phyloP scores from a whole-genome alignment of 768 basidiomycete species.

The Lactarius tabidus region DNA sequence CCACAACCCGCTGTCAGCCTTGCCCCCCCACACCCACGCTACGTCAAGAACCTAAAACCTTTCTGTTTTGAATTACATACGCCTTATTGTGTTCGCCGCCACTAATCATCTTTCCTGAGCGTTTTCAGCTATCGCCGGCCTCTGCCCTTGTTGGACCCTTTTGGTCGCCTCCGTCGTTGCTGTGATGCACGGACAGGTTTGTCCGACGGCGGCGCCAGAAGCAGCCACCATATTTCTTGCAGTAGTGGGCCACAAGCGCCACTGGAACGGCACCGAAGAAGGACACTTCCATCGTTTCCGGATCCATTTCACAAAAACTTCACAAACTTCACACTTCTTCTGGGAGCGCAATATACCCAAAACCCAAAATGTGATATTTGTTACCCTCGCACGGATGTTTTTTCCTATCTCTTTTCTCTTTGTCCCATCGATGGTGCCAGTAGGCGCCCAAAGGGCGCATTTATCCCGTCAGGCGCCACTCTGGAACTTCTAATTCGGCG shows the following conservation, averaged over 20 bases:
- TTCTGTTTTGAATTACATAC: too few relatives aligned
- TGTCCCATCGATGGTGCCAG: neutral
- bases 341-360: neutral
- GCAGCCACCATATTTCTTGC: neutral
- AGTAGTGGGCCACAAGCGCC: neutral
- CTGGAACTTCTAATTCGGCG: too few relatives aligned
- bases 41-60: neutral
- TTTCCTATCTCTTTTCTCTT: neutral
- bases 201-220: neutral
- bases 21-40: neutral
- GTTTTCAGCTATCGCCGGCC: neutral
- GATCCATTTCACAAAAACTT: neutral
- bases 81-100: neutral
- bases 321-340: neutral
- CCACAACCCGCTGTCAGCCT: too few relatives aligned
- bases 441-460: neutral
- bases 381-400: neutral
- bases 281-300: neutral
- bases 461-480: neutral
- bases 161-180: neutral
- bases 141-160: neutral
- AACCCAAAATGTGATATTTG: neutral
- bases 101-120: neutral
- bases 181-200: neutral
- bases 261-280: neutral